Conservation (phyloP, 2,329 filamentous ascomycete genomes). For the Triangularia verruculosa region DNA sequence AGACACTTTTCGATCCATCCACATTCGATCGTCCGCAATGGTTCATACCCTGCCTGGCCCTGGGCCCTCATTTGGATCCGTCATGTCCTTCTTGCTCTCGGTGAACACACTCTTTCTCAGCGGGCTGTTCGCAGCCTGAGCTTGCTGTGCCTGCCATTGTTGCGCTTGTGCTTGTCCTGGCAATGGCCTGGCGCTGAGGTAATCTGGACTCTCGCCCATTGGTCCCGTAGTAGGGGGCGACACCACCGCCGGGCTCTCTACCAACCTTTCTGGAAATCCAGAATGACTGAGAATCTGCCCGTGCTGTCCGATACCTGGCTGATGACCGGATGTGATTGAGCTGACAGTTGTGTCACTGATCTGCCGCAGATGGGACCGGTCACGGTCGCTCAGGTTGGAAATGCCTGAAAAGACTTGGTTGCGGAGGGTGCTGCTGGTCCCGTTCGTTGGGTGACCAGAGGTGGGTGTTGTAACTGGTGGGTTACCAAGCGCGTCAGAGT, state of each 20-base stretch:
- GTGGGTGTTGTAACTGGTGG: slow-evolving; percentile 9
- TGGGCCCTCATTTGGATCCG: slow-evolving; percentile 1
- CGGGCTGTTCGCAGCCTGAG: slow-evolving; percentile 23
- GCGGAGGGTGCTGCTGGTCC: not conserved
- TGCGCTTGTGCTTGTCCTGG: slow-evolving; percentile 11
- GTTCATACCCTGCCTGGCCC: not conserved
- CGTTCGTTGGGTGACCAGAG: slow-evolving; percentile 8
- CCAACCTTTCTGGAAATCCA: slow-evolving; percentile 9
- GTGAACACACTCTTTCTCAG: slow-evolving; percentile 42
- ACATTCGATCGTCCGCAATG: not conserved
- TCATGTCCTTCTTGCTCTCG: slow-evolving; percentile 42
- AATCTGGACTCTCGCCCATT: slow-evolving; percentile 24
- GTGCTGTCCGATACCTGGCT: not conserved
- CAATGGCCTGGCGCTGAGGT: slow-evolving; percentile 25
- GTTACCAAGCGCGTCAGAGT: slow-evolving; percentile 23
- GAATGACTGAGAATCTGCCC: slow-evolving; percentile 9
- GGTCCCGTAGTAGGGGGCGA: slow-evolving; percentile 26
- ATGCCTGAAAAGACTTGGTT: slow-evolving; percentile 38
- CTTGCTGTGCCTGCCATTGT: slow-evolving; percentile 6
- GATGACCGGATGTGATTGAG: slow-evolving; percentile 28
- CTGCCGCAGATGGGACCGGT: slow-evolving; percentile 40
- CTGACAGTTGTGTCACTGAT: slow-evolving; percentile 42
- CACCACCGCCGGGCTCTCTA: slow-evolving; percentile 22
- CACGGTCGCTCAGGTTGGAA: slow-evolving; percentile 41
- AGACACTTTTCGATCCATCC: not conserved